phyloP scores from a whole-genome alignment of 805 yeast species.

The Sungouiozyma ichnusensis region DNA sequence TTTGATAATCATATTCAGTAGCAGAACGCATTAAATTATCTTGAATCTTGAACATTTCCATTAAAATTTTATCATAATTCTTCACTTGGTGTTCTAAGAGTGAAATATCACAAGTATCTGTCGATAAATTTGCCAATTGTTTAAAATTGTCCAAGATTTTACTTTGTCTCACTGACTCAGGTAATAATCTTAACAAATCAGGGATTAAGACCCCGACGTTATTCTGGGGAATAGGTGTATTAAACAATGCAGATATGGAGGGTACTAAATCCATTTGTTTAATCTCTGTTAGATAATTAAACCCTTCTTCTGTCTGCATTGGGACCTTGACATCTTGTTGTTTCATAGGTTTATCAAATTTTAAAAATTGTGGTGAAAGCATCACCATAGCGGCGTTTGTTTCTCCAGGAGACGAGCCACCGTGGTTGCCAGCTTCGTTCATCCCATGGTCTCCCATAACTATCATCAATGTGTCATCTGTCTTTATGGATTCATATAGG shows the following conservation, averaged over 20 bases:
- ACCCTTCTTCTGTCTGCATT: slow-evolving; percentile 30
- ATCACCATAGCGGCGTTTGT: slow-evolving; percentile 76
- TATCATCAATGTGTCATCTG: slow-evolving; percentile 51
- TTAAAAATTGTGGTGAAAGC: slow-evolving; percentile 49
- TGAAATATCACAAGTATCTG: slow-evolving; percentile 2
- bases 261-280: slow-evolving; percentile 91
- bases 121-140: slow-evolving; percentile 32
- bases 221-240: slow-evolving; percentile 84
- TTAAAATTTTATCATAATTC: slow-evolving; percentile 17
- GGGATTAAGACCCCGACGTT: slow-evolving; percentile 67
- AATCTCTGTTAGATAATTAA: slow-evolving; percentile 44
- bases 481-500: slow-evolving; percentile 38
- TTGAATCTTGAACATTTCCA: slow-evolving; percentile 40
- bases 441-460: slow-evolving; percentile 93
- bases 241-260: slow-evolving; percentile 70
- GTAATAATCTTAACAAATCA: slow-evolving; percentile 46
- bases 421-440: slow-evolving; percentile 94
- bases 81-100: slow-evolving; percentile 3
- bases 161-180: slow-evolving; percentile 24
- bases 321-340: slow-evolving; percentile 12
- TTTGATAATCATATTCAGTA: slow-evolving; percentile 56
- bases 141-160: slow-evolving; percentile 40
- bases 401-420: slow-evolving; percentile 90
- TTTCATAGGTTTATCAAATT: slow-evolving; percentile 11
- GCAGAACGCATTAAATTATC: slow-evolving; percentile 45